Evolutionary conservation across 768 basidiomycete genomes (phyloP).

Genomic region (Lactarius indigo): DNA sequence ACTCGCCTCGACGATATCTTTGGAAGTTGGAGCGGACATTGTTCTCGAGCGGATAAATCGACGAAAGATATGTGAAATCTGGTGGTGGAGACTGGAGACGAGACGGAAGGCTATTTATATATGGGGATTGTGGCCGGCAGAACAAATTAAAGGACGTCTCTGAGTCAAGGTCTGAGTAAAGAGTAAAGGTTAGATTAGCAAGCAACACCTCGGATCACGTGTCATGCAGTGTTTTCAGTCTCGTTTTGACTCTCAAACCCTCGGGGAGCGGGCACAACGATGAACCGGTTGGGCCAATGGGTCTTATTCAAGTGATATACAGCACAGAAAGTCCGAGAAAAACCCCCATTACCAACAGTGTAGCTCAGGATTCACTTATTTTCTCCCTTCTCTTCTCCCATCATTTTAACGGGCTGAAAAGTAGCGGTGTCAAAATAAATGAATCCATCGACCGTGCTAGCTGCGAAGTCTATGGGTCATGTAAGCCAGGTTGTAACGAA

Average conservation of each 20-base stretch:
- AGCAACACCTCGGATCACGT: background rate
- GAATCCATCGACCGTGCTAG: constrained; percentile 85
- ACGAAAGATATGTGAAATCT: background rate
- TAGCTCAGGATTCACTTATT: constrained; percentile 93
- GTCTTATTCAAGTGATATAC: background rate
- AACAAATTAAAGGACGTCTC: constrained; percentile 1
- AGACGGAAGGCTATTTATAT: constrained; percentile 3
- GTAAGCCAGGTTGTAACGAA: background rate
- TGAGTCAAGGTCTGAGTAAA: background rate
- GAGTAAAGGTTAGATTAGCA: background rate
- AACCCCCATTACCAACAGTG: constrained; percentile 78
- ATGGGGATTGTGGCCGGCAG: background rate
- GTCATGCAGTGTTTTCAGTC: background rate
- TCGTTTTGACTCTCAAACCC: background rate
- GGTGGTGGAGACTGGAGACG: background rate
- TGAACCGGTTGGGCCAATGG: background rate
- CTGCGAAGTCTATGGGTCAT: constrained; percentile 71
- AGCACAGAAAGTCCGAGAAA: constrained; percentile 10
- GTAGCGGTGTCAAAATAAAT: constrained; percentile 72
- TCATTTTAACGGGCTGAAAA: constrained; percentile 86
- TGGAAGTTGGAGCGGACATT: constrained; percentile 13
- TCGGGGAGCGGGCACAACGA: background rate
- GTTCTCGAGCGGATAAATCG: background rate
- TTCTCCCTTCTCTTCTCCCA: constrained; percentile 81
- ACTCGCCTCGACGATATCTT: constrained; percentile 18